A percentile compares a stretch with the other conserved stretches of the same genome.
These are phyloP conservation scores for Ustanciosporium gigantosporum DNA, from an alignment of 1,284 basidiomycete genomes.

Conservation along the genomic window DNA sequence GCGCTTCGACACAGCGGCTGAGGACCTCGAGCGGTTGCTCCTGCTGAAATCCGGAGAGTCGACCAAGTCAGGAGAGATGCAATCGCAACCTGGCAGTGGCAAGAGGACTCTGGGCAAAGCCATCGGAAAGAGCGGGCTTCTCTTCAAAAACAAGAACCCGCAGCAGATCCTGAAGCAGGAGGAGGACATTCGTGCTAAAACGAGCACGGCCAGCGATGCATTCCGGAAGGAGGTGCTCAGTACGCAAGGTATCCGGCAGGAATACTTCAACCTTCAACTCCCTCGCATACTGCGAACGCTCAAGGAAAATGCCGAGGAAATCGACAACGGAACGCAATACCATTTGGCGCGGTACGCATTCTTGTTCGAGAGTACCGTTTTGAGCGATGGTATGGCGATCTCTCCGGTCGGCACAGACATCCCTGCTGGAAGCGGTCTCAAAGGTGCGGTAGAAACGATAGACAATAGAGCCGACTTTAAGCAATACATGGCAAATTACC, in stretches of 20 bases:
- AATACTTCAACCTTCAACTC: slow-evolving; percentile 92
- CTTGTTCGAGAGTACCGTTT: slow-evolving; percentile 84
- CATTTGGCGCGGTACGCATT: slow-evolving; percentile 93
- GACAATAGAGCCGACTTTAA: slow-evolving; percentile 95
- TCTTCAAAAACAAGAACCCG: slow-evolving; percentile 86
- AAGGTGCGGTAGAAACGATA: slow-evolving; percentile 83
- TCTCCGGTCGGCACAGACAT: slow-evolving; percentile 68
- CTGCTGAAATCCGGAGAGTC: slow-evolving; percentile 89
- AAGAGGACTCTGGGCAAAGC: slow-evolving; percentile 67
- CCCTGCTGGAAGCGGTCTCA: slow-evolving; percentile 68
- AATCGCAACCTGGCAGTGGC: slow-evolving; percentile 62
- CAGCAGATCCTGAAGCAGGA: slow-evolving; percentile 91
- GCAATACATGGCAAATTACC: slow-evolving; percentile 94
- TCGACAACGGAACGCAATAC: slow-evolving; percentile 95
- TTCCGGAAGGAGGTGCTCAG: slow-evolving; percentile 90
- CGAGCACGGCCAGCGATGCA: slow-evolving; percentile 82
- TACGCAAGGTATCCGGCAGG: slow-evolving; percentile 85
- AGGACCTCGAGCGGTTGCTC: slow-evolving; percentile 91
- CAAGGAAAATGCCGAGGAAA: slow-evolving; percentile 93
- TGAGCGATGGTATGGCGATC: slow-evolving; percentile 83
- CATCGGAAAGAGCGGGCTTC: slow-evolving; percentile 83
- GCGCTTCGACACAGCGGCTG: slow-evolving; percentile 84
- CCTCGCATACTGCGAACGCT: slow-evolving; percentile 89
- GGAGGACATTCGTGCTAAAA: slow-evolving; percentile 83
- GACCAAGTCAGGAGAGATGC: slow-evolving; percentile 51